Conservation (phyloP, 371 early-diverging fungal genomes). For the Phascolomyces articulosus region DNA sequence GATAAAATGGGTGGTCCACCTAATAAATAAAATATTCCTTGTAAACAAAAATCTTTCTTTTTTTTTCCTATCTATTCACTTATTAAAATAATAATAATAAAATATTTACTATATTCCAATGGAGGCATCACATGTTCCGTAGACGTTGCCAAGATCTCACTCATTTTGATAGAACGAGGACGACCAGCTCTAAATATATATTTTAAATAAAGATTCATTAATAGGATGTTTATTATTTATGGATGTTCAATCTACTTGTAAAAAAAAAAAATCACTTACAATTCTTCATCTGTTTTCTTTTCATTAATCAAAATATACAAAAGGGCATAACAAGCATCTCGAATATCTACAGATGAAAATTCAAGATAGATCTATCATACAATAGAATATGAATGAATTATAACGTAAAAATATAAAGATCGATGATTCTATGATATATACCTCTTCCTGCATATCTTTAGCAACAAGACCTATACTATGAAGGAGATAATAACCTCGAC, state of each 20-base stretch:
- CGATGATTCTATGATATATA: neutral
- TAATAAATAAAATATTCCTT: neutral
- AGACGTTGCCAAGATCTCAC: constrained; percentile 23
- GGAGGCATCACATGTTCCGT: constrained; percentile 37
- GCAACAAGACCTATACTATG: constrained; percentile 35
- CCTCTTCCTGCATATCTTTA: constrained; percentile 41
- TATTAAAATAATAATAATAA: neutral
- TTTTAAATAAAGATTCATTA: too few relatives aligned
- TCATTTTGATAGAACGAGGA: constrained; percentile 16
- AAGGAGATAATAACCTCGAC: constrained; percentile 33
- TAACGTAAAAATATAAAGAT: neutral
- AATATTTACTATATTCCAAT: constrained; percentile 29
- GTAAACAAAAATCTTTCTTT: too few relatives aligned
- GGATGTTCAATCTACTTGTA: too few relatives aligned
- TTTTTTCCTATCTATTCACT: too few relatives aligned
- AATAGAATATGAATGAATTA: neutral
- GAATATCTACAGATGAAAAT: constrained; percentile 31
- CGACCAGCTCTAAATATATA: neutral
- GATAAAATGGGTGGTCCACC: constrained; percentile 25
- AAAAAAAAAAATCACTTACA: too few relatives aligned
- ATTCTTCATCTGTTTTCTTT: neutral
- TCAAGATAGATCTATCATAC: constrained; percentile 40
- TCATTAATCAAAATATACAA: constrained; percentile 16
- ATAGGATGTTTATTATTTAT: too few relatives aligned
- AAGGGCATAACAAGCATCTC: constrained; percentile 32